A percentile compares a stretch with the other conserved stretches of the same genome.
These are phyloP conservation scores for Candida pini DNA, from an alignment of 805 yeast species.

Conservation along the genomic window DNA sequence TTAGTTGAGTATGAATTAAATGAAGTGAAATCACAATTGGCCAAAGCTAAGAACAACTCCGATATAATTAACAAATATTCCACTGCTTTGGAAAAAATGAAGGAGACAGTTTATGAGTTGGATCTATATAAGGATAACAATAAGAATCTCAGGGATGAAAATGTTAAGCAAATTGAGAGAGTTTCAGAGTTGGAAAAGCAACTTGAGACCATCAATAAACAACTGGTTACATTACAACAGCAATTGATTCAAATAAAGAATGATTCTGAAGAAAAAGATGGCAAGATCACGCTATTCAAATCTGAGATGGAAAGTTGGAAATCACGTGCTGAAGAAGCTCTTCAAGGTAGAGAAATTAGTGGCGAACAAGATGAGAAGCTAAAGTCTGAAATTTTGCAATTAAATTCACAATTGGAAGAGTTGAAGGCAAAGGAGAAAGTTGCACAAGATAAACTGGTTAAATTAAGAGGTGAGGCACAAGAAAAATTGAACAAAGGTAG, in stretches of 20 bases:
- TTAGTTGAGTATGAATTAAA: constrained; percentile 45
- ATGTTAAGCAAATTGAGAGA: constrained; percentile 7
- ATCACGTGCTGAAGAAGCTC: constrained; percentile 41
- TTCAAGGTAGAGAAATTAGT: constrained; percentile 23
- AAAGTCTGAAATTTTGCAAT: constrained; percentile 20
- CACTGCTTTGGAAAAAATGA: constrained; percentile 19
- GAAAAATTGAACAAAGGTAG: constrained; percentile 25
- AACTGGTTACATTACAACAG: constrained; percentile 10
- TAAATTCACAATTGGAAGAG: constrained; percentile 11
- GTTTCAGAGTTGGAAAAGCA: constrained; percentile 14
- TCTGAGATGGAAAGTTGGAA: constrained; percentile 61
- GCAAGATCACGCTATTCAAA: constrained; percentile 39
- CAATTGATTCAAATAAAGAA: constrained; percentile 13
- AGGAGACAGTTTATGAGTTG: constrained; percentile 23
- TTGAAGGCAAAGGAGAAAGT: constrained; percentile 12
- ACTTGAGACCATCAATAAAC: constrained; percentile 2
- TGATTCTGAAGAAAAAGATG: constrained; percentile 41
- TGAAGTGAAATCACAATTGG: constrained; percentile 44
- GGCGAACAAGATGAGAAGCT: constrained; percentile 14
- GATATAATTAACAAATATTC: constrained; percentile 18
- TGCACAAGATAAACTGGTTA: constrained; percentile 21
- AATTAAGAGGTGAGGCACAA: constrained; percentile 26
- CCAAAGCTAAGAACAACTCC: constrained; percentile 23
- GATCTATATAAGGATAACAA: constrained; percentile 27
- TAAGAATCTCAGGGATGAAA: constrained; percentile 20